phyloP scores from a whole-genome alignment of 306 rosid species.

The Vachellia collinsii region DNA sequence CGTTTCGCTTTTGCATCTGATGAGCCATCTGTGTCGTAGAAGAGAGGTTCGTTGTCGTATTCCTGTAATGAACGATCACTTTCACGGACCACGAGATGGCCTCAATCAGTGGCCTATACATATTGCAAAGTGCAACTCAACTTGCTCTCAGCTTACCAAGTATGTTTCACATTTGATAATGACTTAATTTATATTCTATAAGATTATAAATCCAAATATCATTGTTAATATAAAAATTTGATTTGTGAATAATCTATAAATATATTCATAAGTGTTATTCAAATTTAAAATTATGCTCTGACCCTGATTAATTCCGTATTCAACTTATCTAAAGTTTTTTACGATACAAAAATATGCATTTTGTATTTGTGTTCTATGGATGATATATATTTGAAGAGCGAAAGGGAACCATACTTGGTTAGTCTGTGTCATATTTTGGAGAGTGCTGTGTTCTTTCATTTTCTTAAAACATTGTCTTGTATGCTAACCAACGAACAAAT shows the following conservation, averaged over 20 bases:
- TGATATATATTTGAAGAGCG: neutral
- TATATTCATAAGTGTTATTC: too few relatives aligned
- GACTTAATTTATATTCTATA: too few relatives aligned
- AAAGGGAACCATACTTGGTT: neutral
- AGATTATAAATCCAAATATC: too few relatives aligned
- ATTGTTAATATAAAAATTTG: too few relatives aligned
- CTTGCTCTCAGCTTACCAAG: neutral
- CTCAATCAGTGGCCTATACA: neutral
- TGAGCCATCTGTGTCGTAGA: neutral
- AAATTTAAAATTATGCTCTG: too few relatives aligned
- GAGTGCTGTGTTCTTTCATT: neutral
- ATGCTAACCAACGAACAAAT: neutral
- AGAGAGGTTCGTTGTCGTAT: neutral
- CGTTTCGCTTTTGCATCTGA: neutral
- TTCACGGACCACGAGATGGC: neutral
- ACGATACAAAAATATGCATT: too few relatives aligned
- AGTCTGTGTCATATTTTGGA: neutral
- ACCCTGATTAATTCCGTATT: too few relatives aligned
- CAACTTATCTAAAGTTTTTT: too few relatives aligned
- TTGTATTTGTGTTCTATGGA: too few relatives aligned
- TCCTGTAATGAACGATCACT: neutral
- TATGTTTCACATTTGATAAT: too few relatives aligned
- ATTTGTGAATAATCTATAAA: too few relatives aligned
- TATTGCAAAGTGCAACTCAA: neutral
- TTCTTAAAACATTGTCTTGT: neutral